These are phyloP conservation scores for Pichia sporocuriosa DNA, from an alignment of 805 yeast genomes.

Conservation along the genomic window DNA sequence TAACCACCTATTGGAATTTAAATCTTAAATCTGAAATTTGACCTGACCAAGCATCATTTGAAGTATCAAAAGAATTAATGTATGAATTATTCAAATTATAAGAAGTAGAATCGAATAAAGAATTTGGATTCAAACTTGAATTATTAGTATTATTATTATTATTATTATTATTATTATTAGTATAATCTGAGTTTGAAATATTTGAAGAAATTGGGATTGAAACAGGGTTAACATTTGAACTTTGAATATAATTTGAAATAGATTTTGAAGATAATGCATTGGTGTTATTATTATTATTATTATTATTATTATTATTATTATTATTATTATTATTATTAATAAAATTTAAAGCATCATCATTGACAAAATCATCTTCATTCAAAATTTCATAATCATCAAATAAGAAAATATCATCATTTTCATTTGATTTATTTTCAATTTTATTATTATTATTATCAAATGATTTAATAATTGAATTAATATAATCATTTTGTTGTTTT, in stretches of 20 bases:
- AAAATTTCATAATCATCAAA: slow-evolving; percentile 12
- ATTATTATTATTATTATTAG: no score
- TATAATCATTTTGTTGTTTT: slow-evolving; percentile 11
- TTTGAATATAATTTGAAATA: background rate
- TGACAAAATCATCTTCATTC: slow-evolving; percentile 5
- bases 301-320: background rate
- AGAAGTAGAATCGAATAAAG: slow-evolving; percentile 14
- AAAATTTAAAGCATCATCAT: slow-evolving; percentile 1
- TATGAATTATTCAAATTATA: slow-evolving; percentile 7
- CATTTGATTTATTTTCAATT: background rate
- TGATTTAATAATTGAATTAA: slow-evolving; percentile 10
- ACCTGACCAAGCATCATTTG: slow-evolving; percentile 6
- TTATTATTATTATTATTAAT: background rate
- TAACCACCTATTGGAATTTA: slow-evolving; percentile 8
- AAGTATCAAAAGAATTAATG: slow-evolving; percentile 12
- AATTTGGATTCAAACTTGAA: no score
- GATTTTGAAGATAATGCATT: no score
- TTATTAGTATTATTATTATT: no score
- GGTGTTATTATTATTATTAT: background rate
- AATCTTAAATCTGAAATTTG: slow-evolving; percentile 8
- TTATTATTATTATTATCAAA: slow-evolving; percentile 1
- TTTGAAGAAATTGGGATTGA: slow-evolving; percentile 11
- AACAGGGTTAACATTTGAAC: slow-evolving; percentile 14
- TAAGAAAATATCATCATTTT: slow-evolving; percentile 13
- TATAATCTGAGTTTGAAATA: slow-evolving; percentile 10